These are phyloP conservation scores for Hibiscus tridactylites DNA, from an alignment of 345 rosid genomes.

Conservation along the genomic window DNA sequence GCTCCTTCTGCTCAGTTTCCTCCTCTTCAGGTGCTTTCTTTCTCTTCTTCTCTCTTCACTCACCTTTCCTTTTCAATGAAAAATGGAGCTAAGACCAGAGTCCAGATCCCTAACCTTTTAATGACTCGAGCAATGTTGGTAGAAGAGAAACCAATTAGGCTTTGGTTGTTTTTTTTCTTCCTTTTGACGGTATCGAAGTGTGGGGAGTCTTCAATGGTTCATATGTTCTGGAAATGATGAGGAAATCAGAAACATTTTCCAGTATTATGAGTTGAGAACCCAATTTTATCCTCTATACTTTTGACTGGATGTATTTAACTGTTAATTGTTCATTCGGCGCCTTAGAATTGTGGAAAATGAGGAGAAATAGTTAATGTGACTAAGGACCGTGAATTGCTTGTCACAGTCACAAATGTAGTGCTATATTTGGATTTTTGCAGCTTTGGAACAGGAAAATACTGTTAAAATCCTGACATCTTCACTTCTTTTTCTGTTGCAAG, in stretches of 20 bases:
- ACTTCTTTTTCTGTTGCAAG: not conserved
- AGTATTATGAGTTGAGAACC: not conserved
- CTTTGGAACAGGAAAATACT: not conserved
- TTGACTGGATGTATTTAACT: not conserved
- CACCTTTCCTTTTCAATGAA: not conserved
- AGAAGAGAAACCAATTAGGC: not conserved
- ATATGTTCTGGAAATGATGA: not conserved
- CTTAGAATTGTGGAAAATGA: not conserved
- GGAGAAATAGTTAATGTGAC: not conserved
- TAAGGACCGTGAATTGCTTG: not conserved
- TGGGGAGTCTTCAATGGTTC: not conserved
- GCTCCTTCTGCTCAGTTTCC: slow-evolving; percentile 98
- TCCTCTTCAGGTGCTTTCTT: slow-evolving; percentile 73
- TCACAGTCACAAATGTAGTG: not conserved
- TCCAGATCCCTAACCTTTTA: not conserved
- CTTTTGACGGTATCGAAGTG: not conserved
- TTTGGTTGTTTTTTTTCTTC: not conserved
- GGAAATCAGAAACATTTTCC: not conserved
- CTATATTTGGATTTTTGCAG: not conserved
- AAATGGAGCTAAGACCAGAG: not conserved
- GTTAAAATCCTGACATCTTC: not conserved
- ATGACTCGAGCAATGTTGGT: not conserved
- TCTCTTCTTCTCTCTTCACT: not conserved
- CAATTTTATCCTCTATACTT: not conserved
- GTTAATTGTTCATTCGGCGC: not conserved